phyloP scores from a whole-genome alignment of 1,284 basidiomycete species.

The Cystobasidiaceae sp. region DNA sequence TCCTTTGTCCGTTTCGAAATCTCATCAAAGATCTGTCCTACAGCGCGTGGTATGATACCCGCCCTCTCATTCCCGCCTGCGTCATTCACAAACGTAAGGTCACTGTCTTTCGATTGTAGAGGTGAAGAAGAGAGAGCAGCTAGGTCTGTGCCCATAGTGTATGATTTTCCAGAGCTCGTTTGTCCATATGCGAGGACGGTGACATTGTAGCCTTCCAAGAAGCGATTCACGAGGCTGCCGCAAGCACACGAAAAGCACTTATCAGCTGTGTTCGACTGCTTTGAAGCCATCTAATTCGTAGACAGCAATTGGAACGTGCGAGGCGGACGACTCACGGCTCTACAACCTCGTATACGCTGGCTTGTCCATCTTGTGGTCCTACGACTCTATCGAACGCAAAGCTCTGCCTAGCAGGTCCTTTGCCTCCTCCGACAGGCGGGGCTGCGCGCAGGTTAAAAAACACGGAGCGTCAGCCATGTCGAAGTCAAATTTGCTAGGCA shows the following conservation, averaged over 20 bases:
- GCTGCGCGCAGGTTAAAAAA: not conserved
- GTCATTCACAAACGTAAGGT: too few species aligned
- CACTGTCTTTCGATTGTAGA: not conserved
- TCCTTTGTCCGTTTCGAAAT: constrained; percentile 71
- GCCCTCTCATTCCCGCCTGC: constrained; percentile 43
- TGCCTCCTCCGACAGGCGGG: constrained; percentile 51
- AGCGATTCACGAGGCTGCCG: constrained; percentile 68
- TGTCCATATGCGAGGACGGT: constrained; percentile 98
- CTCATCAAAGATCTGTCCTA: constrained; percentile 79
- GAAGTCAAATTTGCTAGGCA: not conserved
- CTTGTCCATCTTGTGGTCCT: constrained; percentile 72
- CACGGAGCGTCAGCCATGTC: not conserved
- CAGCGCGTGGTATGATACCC: constrained; percentile 91
- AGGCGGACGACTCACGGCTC: constrained; percentile 51
- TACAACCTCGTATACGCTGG: constrained; percentile 78
- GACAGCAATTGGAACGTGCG: too few species aligned
- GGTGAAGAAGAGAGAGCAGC: not conserved
- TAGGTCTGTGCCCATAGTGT: constrained; percentile 24
- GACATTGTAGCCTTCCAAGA: constrained; percentile 93
- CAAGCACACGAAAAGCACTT: too few species aligned
- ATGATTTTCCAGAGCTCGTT: constrained; percentile 61
- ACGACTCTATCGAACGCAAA: constrained; percentile 96
- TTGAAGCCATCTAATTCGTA: too few species aligned
- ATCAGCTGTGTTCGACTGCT: too few species aligned
- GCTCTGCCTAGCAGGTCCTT: constrained; percentile 61